These are phyloP conservation scores for Camellia granthamiana DNA, from an alignment of 148 eudicot species.

Conservation along the genomic window DNA sequence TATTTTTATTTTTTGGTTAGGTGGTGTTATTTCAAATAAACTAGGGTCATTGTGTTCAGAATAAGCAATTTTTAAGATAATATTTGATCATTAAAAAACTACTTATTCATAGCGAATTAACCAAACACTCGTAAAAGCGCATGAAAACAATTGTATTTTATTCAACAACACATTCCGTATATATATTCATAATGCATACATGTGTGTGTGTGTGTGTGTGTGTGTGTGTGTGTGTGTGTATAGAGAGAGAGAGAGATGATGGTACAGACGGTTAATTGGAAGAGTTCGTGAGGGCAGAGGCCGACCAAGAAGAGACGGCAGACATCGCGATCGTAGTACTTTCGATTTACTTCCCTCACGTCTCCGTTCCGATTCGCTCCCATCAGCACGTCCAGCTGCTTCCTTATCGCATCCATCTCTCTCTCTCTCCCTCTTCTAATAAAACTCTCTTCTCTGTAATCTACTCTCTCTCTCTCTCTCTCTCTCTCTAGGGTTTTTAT, in stretches of 20 bases:
- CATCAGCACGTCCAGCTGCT: slow-evolving; percentile 91
- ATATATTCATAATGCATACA: background rate
- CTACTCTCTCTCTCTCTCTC: background rate
- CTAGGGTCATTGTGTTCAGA: too few species aligned
- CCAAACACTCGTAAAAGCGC: too few species aligned
- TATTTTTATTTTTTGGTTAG: too few species aligned
- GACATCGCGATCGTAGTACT: slow-evolving; percentile 92
- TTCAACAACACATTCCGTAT: too few species aligned
- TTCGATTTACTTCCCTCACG: slow-evolving; percentile 67
- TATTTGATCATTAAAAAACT: too few species aligned
- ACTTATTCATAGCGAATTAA: background rate
- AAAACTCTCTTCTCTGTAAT: too few species aligned
- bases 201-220: background rate
- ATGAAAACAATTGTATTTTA: too few species aligned
- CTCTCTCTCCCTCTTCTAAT: slow-evolving; percentile 14
- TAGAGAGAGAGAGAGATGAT: background rate
- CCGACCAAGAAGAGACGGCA: slow-evolving; percentile 86
- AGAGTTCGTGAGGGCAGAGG: slow-evolving; percentile 94
- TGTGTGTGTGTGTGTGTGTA: background rate
- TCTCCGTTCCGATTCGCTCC: slow-evolving; percentile 95
- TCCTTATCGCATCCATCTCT: slow-evolving; percentile 83
- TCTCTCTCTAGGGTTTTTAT: slow-evolving; percentile 15
- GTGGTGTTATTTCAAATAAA: too few species aligned
- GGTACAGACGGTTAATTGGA: slow-evolving; percentile 69
- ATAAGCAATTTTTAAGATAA: background rate